Percentiles rank a stretch among this genome's conserved stretches.
phyloP scores from a whole-genome alignment of 1,139 yeast species.

The Spathaspora sp. region DNA sequence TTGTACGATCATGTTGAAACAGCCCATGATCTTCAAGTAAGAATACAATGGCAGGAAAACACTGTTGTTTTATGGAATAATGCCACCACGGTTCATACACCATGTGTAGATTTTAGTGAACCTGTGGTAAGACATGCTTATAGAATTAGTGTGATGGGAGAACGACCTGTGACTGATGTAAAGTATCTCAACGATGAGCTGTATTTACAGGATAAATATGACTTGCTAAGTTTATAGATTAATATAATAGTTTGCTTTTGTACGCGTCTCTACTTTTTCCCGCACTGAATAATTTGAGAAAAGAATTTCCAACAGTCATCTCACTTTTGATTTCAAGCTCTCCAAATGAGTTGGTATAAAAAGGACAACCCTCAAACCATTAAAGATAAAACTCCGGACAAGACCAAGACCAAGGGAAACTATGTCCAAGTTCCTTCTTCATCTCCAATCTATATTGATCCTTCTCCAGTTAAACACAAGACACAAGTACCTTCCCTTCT shows the following conservation, averaged over 20 bases:
- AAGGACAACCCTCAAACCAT: conserved; percentile 21
- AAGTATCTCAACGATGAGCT: conserved; percentile 19
- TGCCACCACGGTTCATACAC: conserved; percentile 23
- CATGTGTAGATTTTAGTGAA: conserved; percentile 24
- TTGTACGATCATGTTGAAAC: conserved; percentile 25
- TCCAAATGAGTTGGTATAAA: conserved; percentile 33
- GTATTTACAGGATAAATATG: conserved; percentile 15
- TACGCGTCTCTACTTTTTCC: neutral
- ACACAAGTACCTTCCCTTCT: conserved; percentile 11
- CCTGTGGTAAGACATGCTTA: conserved; percentile 24
- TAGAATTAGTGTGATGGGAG: conserved; percentile 26
- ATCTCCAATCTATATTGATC: conserved; percentile 30
- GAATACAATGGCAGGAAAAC: conserved; percentile 57
- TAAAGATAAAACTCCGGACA: conserved; percentile 16
- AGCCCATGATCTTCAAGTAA: conserved; percentile 52
- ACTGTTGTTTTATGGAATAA: conserved; percentile 28
- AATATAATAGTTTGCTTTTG: neutral
- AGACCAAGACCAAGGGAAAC: conserved; percentile 12
- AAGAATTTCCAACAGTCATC: neutral
- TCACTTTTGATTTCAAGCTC: neutral
- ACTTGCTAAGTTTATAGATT: conserved; percentile 9
- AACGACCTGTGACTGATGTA: conserved; percentile 23
- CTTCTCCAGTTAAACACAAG: conserved; percentile 22
- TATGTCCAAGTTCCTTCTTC: conserved; percentile 40
- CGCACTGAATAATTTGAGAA: neutral